Evolutionary conservation across 1,284 basidiomycete species (phyloP).

Genomic region (Garcileccinum viscosum): DNA sequence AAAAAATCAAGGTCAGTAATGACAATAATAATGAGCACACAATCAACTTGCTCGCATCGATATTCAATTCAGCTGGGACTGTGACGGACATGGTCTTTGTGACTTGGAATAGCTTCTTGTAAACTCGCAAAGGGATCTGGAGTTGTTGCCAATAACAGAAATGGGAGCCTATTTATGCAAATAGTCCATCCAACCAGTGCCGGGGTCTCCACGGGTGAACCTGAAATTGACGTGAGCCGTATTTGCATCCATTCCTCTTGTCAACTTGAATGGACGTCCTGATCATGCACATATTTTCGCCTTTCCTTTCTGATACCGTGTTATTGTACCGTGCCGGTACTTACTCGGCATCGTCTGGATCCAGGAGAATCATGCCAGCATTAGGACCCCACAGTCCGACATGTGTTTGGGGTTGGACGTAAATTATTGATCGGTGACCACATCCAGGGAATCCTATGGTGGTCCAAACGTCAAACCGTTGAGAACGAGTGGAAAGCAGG

Average conservation of each 20-base stretch:
- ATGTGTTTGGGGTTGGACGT: background rate
- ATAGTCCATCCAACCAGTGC: background rate
- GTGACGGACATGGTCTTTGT: background rate
- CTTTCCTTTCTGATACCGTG: background rate
- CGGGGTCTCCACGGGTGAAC: background rate
- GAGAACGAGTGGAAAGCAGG: background rate
- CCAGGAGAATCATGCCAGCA: background rate
- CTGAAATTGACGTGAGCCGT: background rate
- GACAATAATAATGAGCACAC: background rate
- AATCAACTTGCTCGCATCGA: background rate
- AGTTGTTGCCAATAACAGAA: background rate
- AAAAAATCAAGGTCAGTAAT: background rate
- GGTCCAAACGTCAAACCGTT: background rate
- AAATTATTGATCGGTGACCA: background rate
- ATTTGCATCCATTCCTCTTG: background rate
- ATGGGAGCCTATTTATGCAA: background rate
- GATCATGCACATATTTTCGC: background rate
- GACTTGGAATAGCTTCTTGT: background rate
- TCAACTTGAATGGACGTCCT: background rate
- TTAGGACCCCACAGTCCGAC: background rate
- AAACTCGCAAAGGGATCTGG: background rate
- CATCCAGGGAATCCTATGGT: background rate
- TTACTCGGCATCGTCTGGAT: background rate
- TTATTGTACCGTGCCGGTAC: background rate
- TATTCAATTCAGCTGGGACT: background rate